A percentile compares a stretch with the other conserved stretches of the same genome.
These are phyloP conservation scores for Zostera marina DNA, from an alignment of 116 monocot species.

Conservation along the genomic window DNA sequence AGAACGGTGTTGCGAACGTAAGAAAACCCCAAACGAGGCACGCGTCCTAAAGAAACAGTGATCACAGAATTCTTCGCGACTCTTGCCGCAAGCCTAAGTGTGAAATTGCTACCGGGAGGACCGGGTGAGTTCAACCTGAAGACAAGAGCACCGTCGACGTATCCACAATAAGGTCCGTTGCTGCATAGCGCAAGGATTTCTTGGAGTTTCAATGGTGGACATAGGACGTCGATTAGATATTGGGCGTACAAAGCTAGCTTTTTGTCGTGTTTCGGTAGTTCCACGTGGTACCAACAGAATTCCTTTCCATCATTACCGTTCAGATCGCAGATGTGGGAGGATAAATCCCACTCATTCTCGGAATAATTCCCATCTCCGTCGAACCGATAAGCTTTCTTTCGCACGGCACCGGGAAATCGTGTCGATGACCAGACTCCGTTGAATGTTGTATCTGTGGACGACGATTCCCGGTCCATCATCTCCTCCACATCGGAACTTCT, in stretches of 20 bases:
- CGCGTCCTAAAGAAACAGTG: conserved; percentile 62
- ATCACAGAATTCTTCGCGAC: conserved; percentile 60
- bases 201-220: conserved; percentile 87
- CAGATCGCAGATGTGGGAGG: not conserved
- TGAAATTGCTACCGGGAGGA: conserved; percentile 49
- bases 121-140: conserved; percentile 87
- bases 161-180: conserved; percentile 78
- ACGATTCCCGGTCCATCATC: conserved; percentile 7
- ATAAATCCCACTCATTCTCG: conserved; percentile 38
- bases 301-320: conserved; percentile 5
- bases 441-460: conserved; percentile 1
- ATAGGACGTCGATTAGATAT: conserved; percentile 70
- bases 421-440: not conserved
- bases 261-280: conserved; percentile 64
- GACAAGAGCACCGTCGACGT: conserved; percentile 57
- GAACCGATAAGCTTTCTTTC: conserved; percentile 42
- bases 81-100: conserved; percentile 62
- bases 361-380: conserved; percentile 44
- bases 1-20: conserved; percentile 35
- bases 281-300: conserved; percentile 90
- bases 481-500: conserved; percentile 7
- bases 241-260: conserved; percentile 59
- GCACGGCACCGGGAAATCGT: conserved; percentile 13
- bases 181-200: conserved; percentile 80
- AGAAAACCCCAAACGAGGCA: conserved; percentile 71